Conservation (phyloP, 495 filamentous ascomycete species). For the Mytilinidion resinicola region DNA sequence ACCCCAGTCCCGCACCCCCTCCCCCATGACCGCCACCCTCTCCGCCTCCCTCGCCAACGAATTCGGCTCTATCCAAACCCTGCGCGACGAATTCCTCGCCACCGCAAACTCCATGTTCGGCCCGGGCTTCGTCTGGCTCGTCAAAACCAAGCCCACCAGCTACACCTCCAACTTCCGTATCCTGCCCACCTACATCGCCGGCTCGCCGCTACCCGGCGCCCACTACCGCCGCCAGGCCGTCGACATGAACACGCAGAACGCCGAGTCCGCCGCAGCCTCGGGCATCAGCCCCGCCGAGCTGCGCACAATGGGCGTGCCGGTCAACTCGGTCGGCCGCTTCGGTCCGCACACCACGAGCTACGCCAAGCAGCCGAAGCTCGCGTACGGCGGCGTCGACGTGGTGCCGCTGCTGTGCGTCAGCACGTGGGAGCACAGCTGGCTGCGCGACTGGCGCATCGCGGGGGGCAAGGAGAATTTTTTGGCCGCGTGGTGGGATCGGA, state of each 20-base stretch:
- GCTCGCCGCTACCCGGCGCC: constrained; percentile 76
- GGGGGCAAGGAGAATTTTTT: constrained; percentile 68
- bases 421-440: constrained; percentile 93
- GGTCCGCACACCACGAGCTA: constrained; percentile 18
- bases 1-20: constrained; percentile 11
- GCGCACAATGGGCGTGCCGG: constrained; percentile 9
- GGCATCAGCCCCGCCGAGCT: constrained; percentile 4
- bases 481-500: constrained; percentile 74
- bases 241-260: constrained; percentile 68
- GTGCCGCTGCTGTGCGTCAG: constrained; percentile 81
- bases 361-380: constrained; percentile 43
- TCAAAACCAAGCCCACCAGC: constrained; percentile 40
- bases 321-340: constrained; percentile 44
- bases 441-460: constrained; percentile 73
- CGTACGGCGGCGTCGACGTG: constrained; percentile 57
- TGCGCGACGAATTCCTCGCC: constrained; percentile 68
- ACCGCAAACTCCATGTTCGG: constrained; percentile 93
- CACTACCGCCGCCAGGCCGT: constrained; percentile 72
- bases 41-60: constrained; percentile 48
- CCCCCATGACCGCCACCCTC: constrained; percentile 31
- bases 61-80: constrained; percentile 75
- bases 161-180: constrained; percentile 54
- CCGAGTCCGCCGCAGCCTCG: constrained; percentile 2
- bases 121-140: constrained; percentile 93
- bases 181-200: constrained; percentile 84